These are phyloP conservation scores for Globisporangium abappressorium DNA, from an alignment of 352 stramenopile genomes.

Conservation along the genomic window DNA sequence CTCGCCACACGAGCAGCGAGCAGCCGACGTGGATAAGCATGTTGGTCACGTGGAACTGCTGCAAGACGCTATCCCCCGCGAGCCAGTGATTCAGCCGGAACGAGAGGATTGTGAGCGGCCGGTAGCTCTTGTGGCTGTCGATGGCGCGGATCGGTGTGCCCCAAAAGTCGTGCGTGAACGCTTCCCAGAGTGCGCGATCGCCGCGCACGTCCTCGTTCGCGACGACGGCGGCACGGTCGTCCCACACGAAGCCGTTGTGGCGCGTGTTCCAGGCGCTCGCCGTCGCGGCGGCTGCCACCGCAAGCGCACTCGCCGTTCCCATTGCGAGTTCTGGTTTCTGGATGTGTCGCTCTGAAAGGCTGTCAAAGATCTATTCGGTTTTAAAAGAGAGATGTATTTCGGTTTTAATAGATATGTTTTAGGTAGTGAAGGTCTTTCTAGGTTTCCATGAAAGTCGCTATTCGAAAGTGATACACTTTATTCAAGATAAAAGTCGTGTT, in stretches of 20 bases:
- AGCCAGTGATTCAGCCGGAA: slow-evolving; percentile 53
- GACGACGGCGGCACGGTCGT: slow-evolving; percentile 75
- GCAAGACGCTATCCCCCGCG: slow-evolving; percentile 24
- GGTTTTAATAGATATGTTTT: neutral
- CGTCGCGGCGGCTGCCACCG: slow-evolving; percentile 28
- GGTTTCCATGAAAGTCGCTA: neutral
- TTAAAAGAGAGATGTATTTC: neutral
- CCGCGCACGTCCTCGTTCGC: slow-evolving; percentile 47
- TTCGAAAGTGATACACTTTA: neutral
- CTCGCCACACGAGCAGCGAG: slow-evolving; percentile 53
- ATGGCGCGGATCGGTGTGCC: slow-evolving; percentile 47
- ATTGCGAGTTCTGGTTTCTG: neutral
- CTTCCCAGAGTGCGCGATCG: slow-evolving; percentile 24
- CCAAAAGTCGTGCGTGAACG: slow-evolving; percentile 83
- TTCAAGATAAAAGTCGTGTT: neutral
- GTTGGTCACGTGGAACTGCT: slow-evolving; percentile 67
- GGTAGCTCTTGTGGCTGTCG: slow-evolving; percentile 82
- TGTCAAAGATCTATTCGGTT: neutral
- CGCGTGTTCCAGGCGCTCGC: slow-evolving; percentile 48
- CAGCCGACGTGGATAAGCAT: slow-evolving; percentile 56
- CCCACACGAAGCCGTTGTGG: slow-evolving; percentile 75
- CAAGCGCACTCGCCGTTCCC: neutral
- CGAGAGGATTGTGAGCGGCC: slow-evolving; percentile 67
- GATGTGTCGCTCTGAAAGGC: neutral
- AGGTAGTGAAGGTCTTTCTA: neutral